Conservation (phyloP, 305 asterid genomes). For the Plantago lanceolata region DNA sequence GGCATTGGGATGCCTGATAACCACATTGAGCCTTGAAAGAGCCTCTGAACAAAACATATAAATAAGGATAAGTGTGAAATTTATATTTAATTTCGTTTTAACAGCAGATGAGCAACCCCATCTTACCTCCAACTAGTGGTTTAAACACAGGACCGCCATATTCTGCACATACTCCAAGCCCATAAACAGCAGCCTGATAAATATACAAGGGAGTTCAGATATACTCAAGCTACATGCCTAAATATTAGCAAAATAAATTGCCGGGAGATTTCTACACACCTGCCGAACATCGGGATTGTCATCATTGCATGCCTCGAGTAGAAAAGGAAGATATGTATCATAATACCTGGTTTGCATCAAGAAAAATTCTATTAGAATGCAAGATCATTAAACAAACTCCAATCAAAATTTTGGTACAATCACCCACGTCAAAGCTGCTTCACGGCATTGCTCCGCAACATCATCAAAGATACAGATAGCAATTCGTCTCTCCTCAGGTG, state of each 20-base stretch:
- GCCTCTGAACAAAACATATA: conserved; percentile 58
- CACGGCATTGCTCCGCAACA: conserved; percentile 96
- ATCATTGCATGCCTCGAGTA: conserved; percentile 94
- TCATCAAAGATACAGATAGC: conserved; percentile 97
- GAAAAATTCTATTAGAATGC: conserved; percentile 10
- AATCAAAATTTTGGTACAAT: conserved; percentile 1
- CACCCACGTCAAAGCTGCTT: conserved; percentile 69
- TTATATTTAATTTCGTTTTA: neutral
- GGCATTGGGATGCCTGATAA: conserved; percentile 69
- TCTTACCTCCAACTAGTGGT: conserved; percentile 82
- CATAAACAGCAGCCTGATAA: conserved; percentile 95
- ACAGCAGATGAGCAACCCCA: conserved; percentile 18
- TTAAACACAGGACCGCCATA: conserved; percentile 74
- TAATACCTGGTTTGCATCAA: conserved; percentile 62
- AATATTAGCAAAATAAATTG: conserved; percentile 13
- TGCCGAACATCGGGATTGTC: conserved; percentile 88
- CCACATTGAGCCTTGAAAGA: conserved; percentile 78
- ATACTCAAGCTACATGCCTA: conserved; percentile 17
- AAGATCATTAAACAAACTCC: conserved; percentile 18
- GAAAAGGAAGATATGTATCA: conserved; percentile 85
- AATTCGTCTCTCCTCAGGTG: conserved; percentile 95
- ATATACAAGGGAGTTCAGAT: conserved; percentile 21
- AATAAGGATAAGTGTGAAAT: conserved; percentile 3
- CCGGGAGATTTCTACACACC: conserved; percentile 39
- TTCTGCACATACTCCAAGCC: conserved; percentile 96